Base-by-base conservation (phyloP, 1,284 basidiomycete species). In the Leccinum holopus region DNA sequence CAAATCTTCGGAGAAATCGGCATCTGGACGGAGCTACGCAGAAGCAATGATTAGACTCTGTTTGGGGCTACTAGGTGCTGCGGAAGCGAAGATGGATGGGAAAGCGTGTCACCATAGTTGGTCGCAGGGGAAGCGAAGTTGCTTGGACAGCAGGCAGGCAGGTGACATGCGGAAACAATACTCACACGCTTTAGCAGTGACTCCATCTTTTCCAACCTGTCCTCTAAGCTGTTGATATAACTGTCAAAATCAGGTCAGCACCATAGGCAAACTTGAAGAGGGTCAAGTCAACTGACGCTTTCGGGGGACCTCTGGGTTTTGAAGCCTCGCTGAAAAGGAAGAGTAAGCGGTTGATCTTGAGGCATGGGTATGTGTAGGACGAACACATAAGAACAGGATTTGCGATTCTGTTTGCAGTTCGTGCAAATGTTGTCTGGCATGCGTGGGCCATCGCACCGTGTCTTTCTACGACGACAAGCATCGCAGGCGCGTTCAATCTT, bases 281-380 rank as follows among this genome's bases (percentile, higher is more conserved):
- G 8, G 55, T 33, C 57, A 14, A 16, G 41, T 18, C 18, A 25
- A 81, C 81, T 74, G 56, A 94, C 84, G 90, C 91, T 77, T 95
- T 94, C 1, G 92, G 87, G 12, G 92, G 92, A 0, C 92, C 92
- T 63, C 93, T 82, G 59, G 92, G 88, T 69, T 88, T 90, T 1
- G 91, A 93, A 5, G 82, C 81, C 73, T 90, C 88, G n/a, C 88
- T 90, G 62, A 59, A 63, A 61, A 44, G 52, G 58, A 52, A 25
- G 41, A 35, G 18, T 65, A 0, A 63, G 58, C 5, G 51, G 2
- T 14, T 1, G 33, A 0, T 5, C 9, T 53, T n/a, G 30, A 44
- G 35, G 44, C 44, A 30, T 37, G 18, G 63, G 32, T 16, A 1
- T 39, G 9, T 35, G 0, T 30, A 57, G 49, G 33, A 81, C 87